A percentile compares a stretch with the other conserved stretches of the same genome.
These are phyloP conservation scores for Nevesoporus exiguus DNA, from an alignment of 768 basidiomycete genomes.

Conservation along the genomic window DNA sequence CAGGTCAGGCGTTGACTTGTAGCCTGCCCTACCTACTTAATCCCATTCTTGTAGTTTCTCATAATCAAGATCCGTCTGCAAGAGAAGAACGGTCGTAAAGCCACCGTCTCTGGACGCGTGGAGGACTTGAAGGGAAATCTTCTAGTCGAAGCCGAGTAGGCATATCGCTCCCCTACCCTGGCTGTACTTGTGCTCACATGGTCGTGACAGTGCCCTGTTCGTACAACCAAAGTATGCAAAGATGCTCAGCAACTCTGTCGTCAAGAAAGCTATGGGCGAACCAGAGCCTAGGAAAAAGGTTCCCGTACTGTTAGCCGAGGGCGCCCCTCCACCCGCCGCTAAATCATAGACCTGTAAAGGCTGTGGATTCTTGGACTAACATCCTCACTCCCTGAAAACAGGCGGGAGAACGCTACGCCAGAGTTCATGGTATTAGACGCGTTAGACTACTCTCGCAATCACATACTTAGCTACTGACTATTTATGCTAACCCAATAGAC, in stretches of 20 bases:
- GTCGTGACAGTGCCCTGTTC: conserved; percentile 60
- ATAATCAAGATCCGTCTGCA: conserved; percentile 69
- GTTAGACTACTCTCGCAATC: no score
- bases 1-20: conserved; percentile 45
- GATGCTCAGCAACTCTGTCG: conserved; percentile 56
- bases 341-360: conserved; percentile 21
- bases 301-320: conserved; percentile 29
- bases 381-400: neutral
- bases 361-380: neutral
- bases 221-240: conserved; percentile 88
- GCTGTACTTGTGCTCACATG: neutral
- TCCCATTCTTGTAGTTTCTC: conserved; percentile 57
- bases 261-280: conserved; percentile 67
- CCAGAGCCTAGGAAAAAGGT: conserved; percentile 31
- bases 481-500: no score
- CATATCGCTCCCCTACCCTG: conserved; percentile 7
- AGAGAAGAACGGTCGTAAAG: conserved; percentile 76
- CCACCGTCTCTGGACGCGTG: conserved; percentile 61
- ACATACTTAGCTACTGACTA: no score
- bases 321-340: conserved; percentile 24
- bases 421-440: no score
- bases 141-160: conserved; percentile 80
- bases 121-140: conserved; percentile 80
- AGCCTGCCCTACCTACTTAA: neutral
- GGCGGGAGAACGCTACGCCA: neutral